Evolutionary conservation across 2,329 filamentous ascomycete species (phyloP).

Genomic region (Aspergillus sp.): DNA sequence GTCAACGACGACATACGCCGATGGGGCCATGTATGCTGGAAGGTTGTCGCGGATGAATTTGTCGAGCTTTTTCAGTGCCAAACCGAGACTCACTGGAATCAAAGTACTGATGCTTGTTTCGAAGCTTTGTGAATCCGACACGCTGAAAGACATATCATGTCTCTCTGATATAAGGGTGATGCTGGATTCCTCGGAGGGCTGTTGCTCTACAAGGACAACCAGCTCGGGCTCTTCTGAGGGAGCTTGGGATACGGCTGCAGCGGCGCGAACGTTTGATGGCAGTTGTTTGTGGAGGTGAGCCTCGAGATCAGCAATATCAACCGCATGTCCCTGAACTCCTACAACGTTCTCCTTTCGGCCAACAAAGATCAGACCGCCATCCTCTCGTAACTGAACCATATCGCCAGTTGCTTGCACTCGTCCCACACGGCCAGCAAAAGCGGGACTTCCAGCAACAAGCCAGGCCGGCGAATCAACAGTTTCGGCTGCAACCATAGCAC

Average conservation of each 20-base stretch:
- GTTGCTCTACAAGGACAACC: slow-evolving; percentile 36
- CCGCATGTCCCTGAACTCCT: slow-evolving; percentile 38
- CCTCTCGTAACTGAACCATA: slow-evolving; percentile 29
- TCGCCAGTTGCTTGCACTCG: slow-evolving; percentile 33
- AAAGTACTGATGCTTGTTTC: slow-evolving; percentile 18
- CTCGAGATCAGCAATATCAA: slow-evolving; percentile 44
- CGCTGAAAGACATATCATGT: slow-evolving; percentile 22
- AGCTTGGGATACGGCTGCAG: slow-evolving; percentile 27
- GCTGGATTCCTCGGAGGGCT: slow-evolving; percentile 21
- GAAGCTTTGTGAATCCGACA: slow-evolving; percentile 12
- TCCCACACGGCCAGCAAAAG: slow-evolving; percentile 29
- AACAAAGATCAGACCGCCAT: slow-evolving; percentile 31
- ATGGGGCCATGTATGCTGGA: slow-evolving; percentile 48
- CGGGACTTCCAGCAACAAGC: slow-evolving; percentile 34
- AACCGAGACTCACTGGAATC: slow-evolving; percentile 32
- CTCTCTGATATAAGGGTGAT: slow-evolving; percentile 27
- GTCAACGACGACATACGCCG: slow-evolving; percentile 44
- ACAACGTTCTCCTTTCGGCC: slow-evolving; percentile 35
- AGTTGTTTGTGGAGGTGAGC: slow-evolving; percentile 37
- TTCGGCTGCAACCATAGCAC: slow-evolving; percentile 29
- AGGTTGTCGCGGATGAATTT: slow-evolving; percentile 45
- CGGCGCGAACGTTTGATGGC: slow-evolving; percentile 28
- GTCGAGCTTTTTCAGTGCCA: slow-evolving; percentile 42
- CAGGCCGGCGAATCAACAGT: slow-evolving; percentile 25
- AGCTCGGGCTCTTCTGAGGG: slow-evolving; percentile 18